These are phyloP conservation scores for Lagenaria siceraria DNA, from an alignment of 306 rosid species.

Conservation along the genomic window DNA sequence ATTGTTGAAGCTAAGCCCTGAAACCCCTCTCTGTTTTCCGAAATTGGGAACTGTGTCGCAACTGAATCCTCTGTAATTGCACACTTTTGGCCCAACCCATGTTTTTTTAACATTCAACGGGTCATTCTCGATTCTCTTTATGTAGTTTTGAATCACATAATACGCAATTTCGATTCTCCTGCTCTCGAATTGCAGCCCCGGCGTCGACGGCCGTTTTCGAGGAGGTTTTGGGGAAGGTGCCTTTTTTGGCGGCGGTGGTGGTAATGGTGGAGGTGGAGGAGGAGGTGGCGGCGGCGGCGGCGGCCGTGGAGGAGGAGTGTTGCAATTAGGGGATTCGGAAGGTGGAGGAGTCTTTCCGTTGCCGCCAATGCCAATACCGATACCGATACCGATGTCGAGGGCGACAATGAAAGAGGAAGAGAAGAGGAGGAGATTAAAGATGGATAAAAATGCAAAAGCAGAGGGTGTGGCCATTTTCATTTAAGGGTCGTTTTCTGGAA, in stretches of 20 bases:
- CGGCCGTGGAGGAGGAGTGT: slow-evolving; percentile 7
- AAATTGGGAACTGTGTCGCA: slow-evolving; percentile 10
- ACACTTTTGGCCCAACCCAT: slow-evolving; percentile 6
- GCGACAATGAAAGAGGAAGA: neutral
- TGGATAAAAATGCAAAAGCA: neutral
- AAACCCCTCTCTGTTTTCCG: neutral
- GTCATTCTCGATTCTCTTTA: neutral
- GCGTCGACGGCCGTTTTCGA: neutral
- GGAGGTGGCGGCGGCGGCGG: neutral
- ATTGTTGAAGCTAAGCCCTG: slow-evolving; percentile 51
- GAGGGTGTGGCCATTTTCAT: neutral
- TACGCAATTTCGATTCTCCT: slow-evolving; percentile 14
- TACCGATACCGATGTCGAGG: neutral
- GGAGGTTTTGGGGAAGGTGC: neutral
- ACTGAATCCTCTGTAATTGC: slow-evolving; percentile 11
- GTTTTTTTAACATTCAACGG: neutral
- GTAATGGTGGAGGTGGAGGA: neutral
- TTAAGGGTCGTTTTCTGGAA: neutral
- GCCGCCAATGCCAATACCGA: neutral
- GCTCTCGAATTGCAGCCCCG: neutral
- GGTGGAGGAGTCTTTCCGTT: neutral
- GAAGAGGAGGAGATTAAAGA: neutral
- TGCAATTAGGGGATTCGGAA: neutral
- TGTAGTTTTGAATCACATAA: slow-evolving; percentile 15
- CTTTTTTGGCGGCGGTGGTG: neutral